Base-by-base conservation (phyloP, 2,329 filamentous ascomycete genomes). In the Sclerotinia trifoliorum region DNA sequence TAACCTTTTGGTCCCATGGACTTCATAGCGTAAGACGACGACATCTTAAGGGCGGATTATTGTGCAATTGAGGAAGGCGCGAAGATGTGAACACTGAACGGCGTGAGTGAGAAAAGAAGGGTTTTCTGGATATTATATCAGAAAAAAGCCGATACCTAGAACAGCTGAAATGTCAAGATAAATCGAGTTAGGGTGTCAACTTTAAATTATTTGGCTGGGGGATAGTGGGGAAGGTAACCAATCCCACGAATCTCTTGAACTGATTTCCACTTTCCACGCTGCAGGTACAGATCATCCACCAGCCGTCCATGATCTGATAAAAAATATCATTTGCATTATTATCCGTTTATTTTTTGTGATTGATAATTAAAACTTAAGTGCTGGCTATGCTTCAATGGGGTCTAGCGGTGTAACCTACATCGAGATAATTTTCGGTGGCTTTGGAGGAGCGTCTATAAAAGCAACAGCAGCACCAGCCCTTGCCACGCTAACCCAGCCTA, bases 1-100 rank as follows among this genome's bases (percentile, higher is more conserved):
- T 60, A 35, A 68, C 67, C 67, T 68, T 68, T 68, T 70, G 86
- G 85, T 17, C 74, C 70, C 13, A 78, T 88, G 66, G 83, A 86
- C 8, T 75, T 78, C 68, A 79, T 78, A 68, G 79, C 65, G 48
- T 67, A 67, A 21, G 65, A 67, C 8, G 86, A 88, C 76, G 83
- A 88, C 74, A 79, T 80, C 57, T 88, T 87, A 26, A 35, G 17
- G 15, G 10, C 6, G 35, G 26, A 21, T 35, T 17, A 35, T 21
- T 65, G 26, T 39, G 17, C 42, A 13, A 66, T 60, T 26, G 56
- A 55, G 32, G 5, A 15, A 48, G 24, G 42, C 42, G 26, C 11
- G 8, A 13, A 54, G 19, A 21, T 29, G 26, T 29, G 32, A 32
- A 24, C 26, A 15, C 13, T 39, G 29, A 26, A 65, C 13, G 39